Base-by-base conservation (phyloP, 306 rosid species). In the Hippophae tibetana region DNA sequence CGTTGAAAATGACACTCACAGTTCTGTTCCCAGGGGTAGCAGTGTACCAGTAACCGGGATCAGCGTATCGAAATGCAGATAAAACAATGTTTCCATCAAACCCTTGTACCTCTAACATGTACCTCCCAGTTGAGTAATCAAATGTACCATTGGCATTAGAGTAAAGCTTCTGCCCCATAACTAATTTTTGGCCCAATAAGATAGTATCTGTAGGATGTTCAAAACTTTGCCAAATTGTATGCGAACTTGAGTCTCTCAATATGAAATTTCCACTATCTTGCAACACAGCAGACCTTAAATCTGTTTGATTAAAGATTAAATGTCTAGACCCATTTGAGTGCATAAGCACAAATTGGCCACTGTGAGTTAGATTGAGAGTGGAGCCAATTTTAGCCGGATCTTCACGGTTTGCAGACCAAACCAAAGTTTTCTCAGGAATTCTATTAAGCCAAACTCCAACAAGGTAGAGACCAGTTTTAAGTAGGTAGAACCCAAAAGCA, bases 331-430 rank as follows among this genome's bases (percentile, higher is more conserved):
- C 0, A 38, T 9, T 60, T 2, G n/a, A 13, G n/a, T 60, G 26
- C 18, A 45, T 59, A 3, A 6, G 55, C 27, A 23, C 48, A n/a
- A 54, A 12, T 38, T 11, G 13, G 18, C 63, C 66, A 7, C 49
- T 5, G 3, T 8, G 9, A 2, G 38, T 31, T 31, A 31, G 5
- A 31, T 31, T 31, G 38, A 31, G 38, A 31, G 38, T 31, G 38
- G 38, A 31, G 38, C 38, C 38, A 7, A 43, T 52, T 43, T 42
- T 18, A 12, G 61, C 53, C 8, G 68, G 63, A 52, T 69, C 53
- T 52, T 69, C 74, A 13, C 74, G 54, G 13, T 69, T 69, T 13
- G 68, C 63, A 0, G 74, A 52, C 74, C 74, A 69, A 18, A 42
- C 42, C 46, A 69, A 14, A 13, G 47, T 62, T 62, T 44, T 69